Conservation (phyloP, 2,329 filamentous ascomycete species). For the Aspergillus luchuensis region DNA sequence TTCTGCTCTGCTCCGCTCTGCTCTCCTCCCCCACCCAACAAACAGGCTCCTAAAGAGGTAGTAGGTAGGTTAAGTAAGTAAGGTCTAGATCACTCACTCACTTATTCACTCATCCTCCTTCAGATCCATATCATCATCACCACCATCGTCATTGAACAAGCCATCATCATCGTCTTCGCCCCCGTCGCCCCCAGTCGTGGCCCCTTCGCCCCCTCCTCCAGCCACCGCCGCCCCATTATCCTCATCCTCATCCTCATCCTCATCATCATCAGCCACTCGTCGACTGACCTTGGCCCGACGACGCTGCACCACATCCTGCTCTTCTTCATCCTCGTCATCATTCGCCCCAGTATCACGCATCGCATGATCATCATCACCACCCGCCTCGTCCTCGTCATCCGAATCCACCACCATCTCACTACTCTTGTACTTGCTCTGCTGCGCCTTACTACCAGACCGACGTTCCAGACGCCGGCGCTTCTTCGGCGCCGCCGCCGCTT, state of each 20-base stretch:
- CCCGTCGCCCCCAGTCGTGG: conserved; percentile 1
- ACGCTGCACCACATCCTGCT: conserved; percentile 31
- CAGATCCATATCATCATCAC: conserved; percentile 41
- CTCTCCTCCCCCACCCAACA: not conserved
- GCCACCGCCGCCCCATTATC: conserved; percentile 38
- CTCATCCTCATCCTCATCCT: conserved; percentile 46
- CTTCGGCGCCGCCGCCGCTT: conserved; percentile 48
- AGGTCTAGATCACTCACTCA: not conserved
- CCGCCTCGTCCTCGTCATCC: conserved; percentile 54
- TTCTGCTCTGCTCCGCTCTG: too few species aligned
- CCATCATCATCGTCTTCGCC: conserved; percentile 37
- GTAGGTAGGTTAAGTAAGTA: not conserved
- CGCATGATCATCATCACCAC: conserved; percentile 34
- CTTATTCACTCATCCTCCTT: conserved; percentile 35
- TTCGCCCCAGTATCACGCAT: conserved; percentile 25
- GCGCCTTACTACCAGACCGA: conserved; percentile 47
- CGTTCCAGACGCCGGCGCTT: conserved; percentile 64
- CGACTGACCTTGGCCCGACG: conserved; percentile 37
- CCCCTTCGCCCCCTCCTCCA: conserved; percentile 4
- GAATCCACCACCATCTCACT: conserved; percentile 80
- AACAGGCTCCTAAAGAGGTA: not conserved
- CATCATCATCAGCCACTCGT: conserved; percentile 43
- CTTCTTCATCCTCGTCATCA: conserved; percentile 36
- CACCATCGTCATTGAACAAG: conserved; percentile 38
- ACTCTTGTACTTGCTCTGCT: conserved; percentile 75